phyloP scores from a whole-genome alignment of 495 filamentous ascomycete species.

The Podospora bellae-mahoneyi region DNA sequence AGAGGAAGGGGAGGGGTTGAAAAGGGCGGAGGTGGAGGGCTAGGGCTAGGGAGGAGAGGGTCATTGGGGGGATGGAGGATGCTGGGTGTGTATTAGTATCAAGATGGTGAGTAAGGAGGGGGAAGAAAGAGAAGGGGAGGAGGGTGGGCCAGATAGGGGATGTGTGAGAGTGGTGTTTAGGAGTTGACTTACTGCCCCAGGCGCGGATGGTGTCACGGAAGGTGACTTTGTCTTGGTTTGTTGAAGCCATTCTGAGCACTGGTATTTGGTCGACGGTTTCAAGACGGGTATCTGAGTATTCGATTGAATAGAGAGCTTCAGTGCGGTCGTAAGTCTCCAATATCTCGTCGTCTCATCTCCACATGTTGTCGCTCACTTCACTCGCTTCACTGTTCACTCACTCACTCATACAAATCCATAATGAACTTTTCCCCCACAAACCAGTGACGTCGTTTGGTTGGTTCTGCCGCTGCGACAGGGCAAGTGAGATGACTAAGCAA shows the following conservation, averaged over 20 bases:
- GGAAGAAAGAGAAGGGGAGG: neutral
- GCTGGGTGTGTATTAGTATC: slow-evolving; percentile 44
- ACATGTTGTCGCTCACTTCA: too few relatives aligned
- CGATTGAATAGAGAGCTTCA: too few relatives aligned
- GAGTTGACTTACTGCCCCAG: slow-evolving; percentile 66
- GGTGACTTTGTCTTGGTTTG: slow-evolving; percentile 33
- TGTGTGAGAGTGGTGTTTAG: neutral
- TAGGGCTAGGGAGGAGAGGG: slow-evolving; percentile 74
- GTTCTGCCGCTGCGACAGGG: neutral
- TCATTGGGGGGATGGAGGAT: slow-evolving; percentile 71
- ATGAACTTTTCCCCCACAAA: neutral
- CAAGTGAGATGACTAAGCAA: neutral
- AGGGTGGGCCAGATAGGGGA: neutral
- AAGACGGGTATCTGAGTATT: too few relatives aligned
- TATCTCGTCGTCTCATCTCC: too few relatives aligned
- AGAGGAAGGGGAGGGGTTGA: slow-evolving; percentile 70
- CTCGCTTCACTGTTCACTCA: neutral
- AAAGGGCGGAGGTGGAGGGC: slow-evolving; percentile 74
- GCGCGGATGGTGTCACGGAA: slow-evolving; percentile 46
- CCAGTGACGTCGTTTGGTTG: neutral
- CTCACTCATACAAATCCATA: neutral
- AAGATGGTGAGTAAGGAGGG: slow-evolving; percentile 57
- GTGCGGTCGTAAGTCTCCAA: too few relatives aligned
- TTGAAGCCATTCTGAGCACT: neutral
- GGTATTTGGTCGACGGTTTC: too few relatives aligned